These are phyloP conservation scores for Dioscorea alata DNA, from an alignment of 106 monocot species.

Conservation along the genomic window DNA sequence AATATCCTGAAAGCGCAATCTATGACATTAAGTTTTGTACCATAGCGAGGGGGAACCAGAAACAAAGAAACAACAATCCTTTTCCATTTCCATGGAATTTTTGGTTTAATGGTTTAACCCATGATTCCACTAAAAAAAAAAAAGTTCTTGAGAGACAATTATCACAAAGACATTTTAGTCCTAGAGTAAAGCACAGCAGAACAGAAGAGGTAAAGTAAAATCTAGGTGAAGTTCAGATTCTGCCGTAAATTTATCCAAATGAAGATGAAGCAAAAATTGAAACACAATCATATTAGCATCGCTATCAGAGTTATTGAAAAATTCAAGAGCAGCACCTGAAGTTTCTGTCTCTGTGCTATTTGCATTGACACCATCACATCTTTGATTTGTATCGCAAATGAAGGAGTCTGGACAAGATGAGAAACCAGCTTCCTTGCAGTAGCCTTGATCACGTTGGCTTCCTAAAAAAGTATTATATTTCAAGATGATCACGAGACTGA, in stretches of 20 bases:
- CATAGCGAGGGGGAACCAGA: too few species aligned
- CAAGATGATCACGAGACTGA: background rate
- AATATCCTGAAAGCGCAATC: slow-evolving; percentile 61
- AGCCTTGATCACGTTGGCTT: slow-evolving; percentile 44
- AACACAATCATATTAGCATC: background rate
- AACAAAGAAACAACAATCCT: too few species aligned
- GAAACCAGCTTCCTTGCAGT: slow-evolving; percentile 61
- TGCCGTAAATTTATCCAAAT: background rate
- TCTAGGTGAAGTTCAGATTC: background rate
- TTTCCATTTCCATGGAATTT: too few species aligned
- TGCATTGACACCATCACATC: slow-evolving; percentile 73
- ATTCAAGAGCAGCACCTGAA: slow-evolving; percentile 56
- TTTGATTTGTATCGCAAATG: slow-evolving; percentile 59
- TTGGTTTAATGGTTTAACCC: background rate
- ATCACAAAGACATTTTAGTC: background rate
- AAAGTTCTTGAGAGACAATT: background rate
- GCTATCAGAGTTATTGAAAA: background rate
- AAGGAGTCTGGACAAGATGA: slow-evolving; percentile 79
- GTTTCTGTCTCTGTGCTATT: slow-evolving; percentile 35
- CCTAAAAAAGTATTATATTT: slow-evolving; percentile 24
- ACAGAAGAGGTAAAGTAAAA: background rate
- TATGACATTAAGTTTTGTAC: background rate
- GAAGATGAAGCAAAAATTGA: background rate
- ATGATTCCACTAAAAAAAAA: background rate
- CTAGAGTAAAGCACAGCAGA: background rate